Base-by-base conservation (phyloP, 441 rosid species). In the Theobroma grandiflorum region DNA sequence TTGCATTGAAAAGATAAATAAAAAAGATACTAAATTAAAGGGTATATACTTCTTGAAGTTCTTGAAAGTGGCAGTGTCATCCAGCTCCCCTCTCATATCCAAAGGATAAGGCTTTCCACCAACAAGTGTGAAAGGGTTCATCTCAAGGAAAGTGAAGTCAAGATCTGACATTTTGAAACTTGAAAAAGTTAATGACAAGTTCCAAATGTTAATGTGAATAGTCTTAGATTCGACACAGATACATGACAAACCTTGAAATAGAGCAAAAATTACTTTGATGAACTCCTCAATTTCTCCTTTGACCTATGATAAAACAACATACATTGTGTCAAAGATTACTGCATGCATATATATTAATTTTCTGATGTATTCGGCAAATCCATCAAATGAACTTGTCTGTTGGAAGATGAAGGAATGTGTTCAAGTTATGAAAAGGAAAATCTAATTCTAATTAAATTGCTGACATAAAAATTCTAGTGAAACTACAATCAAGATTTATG, bases 61-160 rank as follows among this genome's bases (percentile, higher is more conserved):
- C 88, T 96, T 96, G 90, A 95, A 95, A 85, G 97, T 86, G 80
- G 98, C 98, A 68, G 97, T 95, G 86, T 93, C 98, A 71, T 96
- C 98, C 71, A 96, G 93, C 87, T 94, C 98, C 76, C 99, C 98
- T 86, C 98, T 96, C 98, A 95, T 95, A 83, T 95, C 99, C 88
- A 93, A 81, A 76, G 98, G 98, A 87, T 94, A 96, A 82, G 98
- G 98, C 90, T 91, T 96, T 80, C 97, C 95, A 77, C 92, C 86
- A 77, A 95, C 95, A 81, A 96, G 84, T 47, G 98, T 84, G 80
- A 96, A 96, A 61, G 99, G 99, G 85, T 96, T 94, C 99, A 96
- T 96, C 92, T 96, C 99, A 20, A 96, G 90, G 91, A 93, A 95
- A 65, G 98, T 95, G 88, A 96, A 95, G 89, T 96, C 99, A 80